Evolutionary conservation across 192 early-diverging fungal species (phyloP), one percentile per base, ranked within the genome.

Genomic region (Umbelopsis sp.): DNA sequence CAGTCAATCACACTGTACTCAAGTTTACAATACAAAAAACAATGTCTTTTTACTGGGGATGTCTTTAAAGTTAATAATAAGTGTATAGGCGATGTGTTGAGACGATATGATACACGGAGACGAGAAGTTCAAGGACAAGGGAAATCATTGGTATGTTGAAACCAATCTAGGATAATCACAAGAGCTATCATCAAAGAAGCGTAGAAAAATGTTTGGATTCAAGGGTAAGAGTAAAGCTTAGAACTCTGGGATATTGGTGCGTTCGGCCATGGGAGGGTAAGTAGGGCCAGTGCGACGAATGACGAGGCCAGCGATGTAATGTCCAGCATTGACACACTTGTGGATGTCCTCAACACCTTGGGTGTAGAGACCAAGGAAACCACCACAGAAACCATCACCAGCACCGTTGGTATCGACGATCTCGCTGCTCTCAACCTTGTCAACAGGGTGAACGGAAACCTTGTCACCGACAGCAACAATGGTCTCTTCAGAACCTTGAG

Each of bases 401-500:
- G 96, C 96, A 72, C 95, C 97, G 83, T 99, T 99, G 78, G 95
- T 94, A 80, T 99, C 97, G 59, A 94, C 92, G 75, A 99, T 95
- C 72, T 96, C 87, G 36, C 81, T 72, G 66, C 76, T 73, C 9
- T 80, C 77, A 36, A 92, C 85, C 29, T 85, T 83, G 54, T 82
- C 85, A 22, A 91, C 85, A 17, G 86, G 82, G 78, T 84, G 87
- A 56, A 84, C 84, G 66, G 91, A 86, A 31, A 85, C 73, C 68
- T 85, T 82, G 76, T 85, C 88, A 77, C 88, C 85, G 11, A 82
- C 70, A 49, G 86, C 91, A 56, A 95, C 88, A 71, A 94, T 79
- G 73, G 92, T 93, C 56, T 84, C 80, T 21, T 92, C 79, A 51
- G 85, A 78, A 71, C 94, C 94, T 79, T 99, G 96, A 47, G 97